These are phyloP conservation scores for Metarhizium sp. DNA, from an alignment of 2,329 filamentous ascomycete species.

Conservation along the genomic window DNA sequence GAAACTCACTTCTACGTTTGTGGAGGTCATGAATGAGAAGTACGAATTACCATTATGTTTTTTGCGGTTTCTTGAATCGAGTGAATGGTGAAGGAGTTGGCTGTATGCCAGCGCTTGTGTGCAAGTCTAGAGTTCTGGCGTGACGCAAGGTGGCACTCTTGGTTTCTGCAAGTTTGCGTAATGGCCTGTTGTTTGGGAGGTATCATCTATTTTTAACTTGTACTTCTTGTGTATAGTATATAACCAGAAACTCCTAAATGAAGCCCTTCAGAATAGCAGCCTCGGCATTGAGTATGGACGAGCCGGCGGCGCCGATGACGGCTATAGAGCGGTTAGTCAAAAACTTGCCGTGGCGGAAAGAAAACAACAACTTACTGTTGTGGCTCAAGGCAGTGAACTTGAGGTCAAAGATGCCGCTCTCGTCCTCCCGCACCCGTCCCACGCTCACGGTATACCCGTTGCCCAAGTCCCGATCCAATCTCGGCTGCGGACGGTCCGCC, in stretches of 20 bases:
- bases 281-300: constrained; percentile 89
- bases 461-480: constrained; percentile 78
- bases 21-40: background rate
- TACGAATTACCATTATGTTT: background rate
- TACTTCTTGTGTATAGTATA: background rate
- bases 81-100: too few relatives aligned
- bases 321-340: constrained; percentile 31
- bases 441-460: constrained; percentile 87
- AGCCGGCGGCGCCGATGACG: constrained; percentile 92
- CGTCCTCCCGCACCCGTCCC: constrained; percentile 76
- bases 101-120: too few relatives aligned
- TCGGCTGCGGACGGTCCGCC: constrained; percentile 80
- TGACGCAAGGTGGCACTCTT: too few relatives aligned
- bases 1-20: background rate
- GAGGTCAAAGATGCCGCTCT: constrained; percentile 83
- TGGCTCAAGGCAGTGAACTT: constrained; percentile 93
- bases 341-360: background rate
- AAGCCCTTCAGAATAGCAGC: constrained; percentile 85
- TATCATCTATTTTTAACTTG: background rate
- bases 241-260: constrained; percentile 25
- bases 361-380: constrained; percentile 39
- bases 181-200: background rate
- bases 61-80: too few relatives aligned
- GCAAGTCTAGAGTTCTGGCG: too few relatives aligned
- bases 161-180: too few relatives aligned